These are phyloP conservation scores for Arthrobotrys sphaeroides DNA, from an alignment of 2,329 filamentous ascomycete genomes.

Conservation along the genomic window DNA sequence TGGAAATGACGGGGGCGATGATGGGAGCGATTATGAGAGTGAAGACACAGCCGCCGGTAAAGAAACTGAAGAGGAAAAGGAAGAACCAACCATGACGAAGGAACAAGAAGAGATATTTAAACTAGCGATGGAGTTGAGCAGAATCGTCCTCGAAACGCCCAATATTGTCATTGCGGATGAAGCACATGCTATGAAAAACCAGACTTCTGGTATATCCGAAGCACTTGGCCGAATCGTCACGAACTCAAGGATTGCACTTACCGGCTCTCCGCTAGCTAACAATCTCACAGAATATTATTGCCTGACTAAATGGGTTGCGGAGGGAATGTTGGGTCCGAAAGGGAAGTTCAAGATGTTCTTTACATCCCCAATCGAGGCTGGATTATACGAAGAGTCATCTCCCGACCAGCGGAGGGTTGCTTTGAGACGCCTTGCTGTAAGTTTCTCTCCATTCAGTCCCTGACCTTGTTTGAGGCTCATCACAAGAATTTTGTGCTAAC, in stretches of 20 bases:
- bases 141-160: constrained; percentile 68
- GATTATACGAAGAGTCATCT: constrained; percentile 74
- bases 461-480: no score
- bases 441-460: background rate
- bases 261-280: constrained; percentile 86
- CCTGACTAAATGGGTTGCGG: constrained; percentile 89
- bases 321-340: constrained; percentile 73
- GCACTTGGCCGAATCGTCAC: constrained; percentile 72
- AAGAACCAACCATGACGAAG: background rate
- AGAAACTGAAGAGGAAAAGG: background rate
- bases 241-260: constrained; percentile 79
- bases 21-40: no score
- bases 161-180: constrained; percentile 85
- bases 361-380: constrained; percentile 75
- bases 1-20: background rate
- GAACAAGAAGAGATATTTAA: constrained; percentile 53
- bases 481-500: no score
- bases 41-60: no score
- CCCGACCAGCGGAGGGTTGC: background rate
- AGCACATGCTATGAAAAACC: constrained; percentile 81
- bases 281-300: constrained; percentile 81
- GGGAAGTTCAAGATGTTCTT: constrained; percentile 77
- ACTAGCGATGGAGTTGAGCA: constrained; percentile 58
- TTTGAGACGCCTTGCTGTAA: constrained; percentile 21
- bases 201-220: constrained; percentile 65